A percentile compares a stretch with the other conserved stretches of the same genome.
phyloP scores from a whole-genome alignment of 495 filamentous ascomycete species.

The Diplogelasinospora grovesii region DNA sequence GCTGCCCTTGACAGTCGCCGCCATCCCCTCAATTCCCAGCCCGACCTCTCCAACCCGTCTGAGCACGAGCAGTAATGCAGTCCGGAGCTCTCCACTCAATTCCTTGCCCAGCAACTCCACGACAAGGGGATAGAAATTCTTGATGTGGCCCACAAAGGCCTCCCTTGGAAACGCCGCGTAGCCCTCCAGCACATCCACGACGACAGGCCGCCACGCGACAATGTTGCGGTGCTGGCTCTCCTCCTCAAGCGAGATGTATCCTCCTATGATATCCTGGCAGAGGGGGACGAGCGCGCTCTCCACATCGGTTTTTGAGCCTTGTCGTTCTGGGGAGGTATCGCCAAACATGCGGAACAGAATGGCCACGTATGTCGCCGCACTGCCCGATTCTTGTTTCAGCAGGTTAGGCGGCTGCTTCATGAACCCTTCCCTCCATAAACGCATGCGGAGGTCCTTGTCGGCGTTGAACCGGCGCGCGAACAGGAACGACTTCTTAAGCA shows the following conservation, averaged over 20 bases:
- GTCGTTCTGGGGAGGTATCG: slow-evolving; percentile 76
- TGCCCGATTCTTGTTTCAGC: slow-evolving; percentile 94
- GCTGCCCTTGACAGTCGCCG: slow-evolving; percentile 1
- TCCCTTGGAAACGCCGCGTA: slow-evolving; percentile 81
- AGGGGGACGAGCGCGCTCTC: slow-evolving; percentile 90
- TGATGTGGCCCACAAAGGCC: slow-evolving; percentile 72
- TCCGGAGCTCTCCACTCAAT: slow-evolving; percentile 66
- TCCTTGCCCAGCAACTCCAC: slow-evolving; percentile 82
- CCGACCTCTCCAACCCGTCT: slow-evolving; percentile 76
- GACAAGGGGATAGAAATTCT: slow-evolving; percentile 76
- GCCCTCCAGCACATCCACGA: slow-evolving; percentile 95
- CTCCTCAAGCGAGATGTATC: slow-evolving; percentile 78
- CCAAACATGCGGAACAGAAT: slow-evolving; percentile 97
- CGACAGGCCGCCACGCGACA: slow-evolving; percentile 90
- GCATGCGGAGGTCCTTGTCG: slow-evolving; percentile 91
- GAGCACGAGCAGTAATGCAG: slow-evolving; percentile 68
- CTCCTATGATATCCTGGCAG: slow-evolving; percentile 83
- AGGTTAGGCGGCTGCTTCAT: slow-evolving; percentile 99
- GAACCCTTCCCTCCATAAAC: slow-evolving; percentile 93
- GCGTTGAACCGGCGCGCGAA: slow-evolving; percentile 97
- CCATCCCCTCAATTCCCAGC: slow-evolving; percentile 55
- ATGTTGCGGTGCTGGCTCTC: slow-evolving; percentile 95
- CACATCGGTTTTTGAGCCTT: slow-evolving; percentile 67
- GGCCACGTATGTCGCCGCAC: slow-evolving; percentile 84
- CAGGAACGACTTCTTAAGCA: slow-evolving; percentile 88